Evolutionary conservation across 768 basidiomycete species (phyloP).

Genomic region (Hortiboletus campestris): DNA sequence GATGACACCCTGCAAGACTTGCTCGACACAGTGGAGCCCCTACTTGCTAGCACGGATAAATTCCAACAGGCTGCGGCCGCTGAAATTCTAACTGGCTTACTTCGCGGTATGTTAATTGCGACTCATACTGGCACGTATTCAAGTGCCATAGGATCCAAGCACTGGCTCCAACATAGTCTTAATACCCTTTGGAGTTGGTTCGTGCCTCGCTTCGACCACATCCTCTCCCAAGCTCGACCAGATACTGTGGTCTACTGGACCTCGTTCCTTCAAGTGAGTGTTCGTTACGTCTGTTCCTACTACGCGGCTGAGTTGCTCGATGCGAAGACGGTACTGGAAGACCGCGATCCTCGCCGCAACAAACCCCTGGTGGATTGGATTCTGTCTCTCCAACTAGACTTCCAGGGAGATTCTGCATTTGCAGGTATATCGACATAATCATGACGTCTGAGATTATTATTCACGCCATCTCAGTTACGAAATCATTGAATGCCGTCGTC

Average conservation of each 20-base stretch:
- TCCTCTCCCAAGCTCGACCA: conserved; percentile 77
- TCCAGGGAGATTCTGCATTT: conserved; percentile 84
- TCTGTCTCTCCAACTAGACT: conserved; percentile 71
- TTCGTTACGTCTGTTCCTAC: not conserved
- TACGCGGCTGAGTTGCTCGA: conserved; percentile 4
- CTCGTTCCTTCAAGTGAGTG: conserved; percentile 44
- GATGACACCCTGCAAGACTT: conserved; percentile 50
- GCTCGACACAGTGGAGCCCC: conserved; percentile 54
- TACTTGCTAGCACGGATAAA: conserved; percentile 66
- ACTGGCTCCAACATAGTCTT: conserved; percentile 63
- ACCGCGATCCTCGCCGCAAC: conserved; percentile 79
- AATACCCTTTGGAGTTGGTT: conserved; percentile 75
- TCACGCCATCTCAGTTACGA: conserved; percentile 56
- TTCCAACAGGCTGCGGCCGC: conserved; percentile 85
- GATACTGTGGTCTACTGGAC: conserved; percentile 83
- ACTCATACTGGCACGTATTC: conserved; percentile 4
- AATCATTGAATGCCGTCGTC: conserved; percentile 64
- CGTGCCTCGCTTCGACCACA: conserved; percentile 52
- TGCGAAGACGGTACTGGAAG: conserved; percentile 50
- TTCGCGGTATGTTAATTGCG: conserved; percentile 53
- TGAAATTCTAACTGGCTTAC: conserved; percentile 68
- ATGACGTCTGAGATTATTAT: not conserved
- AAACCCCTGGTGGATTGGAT: conserved; percentile 76
- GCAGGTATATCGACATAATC: conserved; percentile 51
- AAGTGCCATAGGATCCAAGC: conserved; percentile 63